Evolutionary conservation across 768 basidiomycete genomes (phyloP), one percentile per base, ranked within the genome.

Genomic region (Austroboletus eburneus): DNA sequence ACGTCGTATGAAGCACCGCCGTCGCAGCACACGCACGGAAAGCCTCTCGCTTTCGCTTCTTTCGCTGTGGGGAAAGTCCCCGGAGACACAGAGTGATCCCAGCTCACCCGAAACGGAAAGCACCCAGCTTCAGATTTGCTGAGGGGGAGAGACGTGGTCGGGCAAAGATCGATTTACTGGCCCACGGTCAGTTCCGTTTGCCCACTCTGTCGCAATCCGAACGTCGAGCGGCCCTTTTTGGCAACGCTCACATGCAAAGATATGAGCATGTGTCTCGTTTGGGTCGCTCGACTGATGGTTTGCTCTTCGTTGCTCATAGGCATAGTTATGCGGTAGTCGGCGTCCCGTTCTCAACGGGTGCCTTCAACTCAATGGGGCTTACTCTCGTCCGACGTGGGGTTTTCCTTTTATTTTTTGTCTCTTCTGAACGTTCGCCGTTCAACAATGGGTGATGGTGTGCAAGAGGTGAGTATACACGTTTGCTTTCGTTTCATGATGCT

Each of bases 11-110:
- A 87, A 87, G 85, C 80, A 86, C 80, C 85, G 87, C 80, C 69
- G 68, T 89, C 87, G 81, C 87, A 88, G 87, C 80, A 77, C 68
- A 76, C 87, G 72, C 65, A 86, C 87, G 75, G 78, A 72, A 72
- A 76, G 75, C 68, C 55, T 48, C 49, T 45, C 46, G 63, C 71
- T 74, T 73, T 74, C 69, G 51, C 45, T 46, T 52, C 74, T 70
- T 52, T 37, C 55, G 83, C 87, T 88, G 87, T 83, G 87, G 87
- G 87, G 85, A 88, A 89, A 88, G 87, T 88, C 87, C 84, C 87
- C 87, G 87, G 87, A 88, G 87, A 78, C 67, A 76, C 83, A 83
- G 85, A 86, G 80, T 61, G 49, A 58, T 58, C 69, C 75, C 66
- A 71, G 70, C 73, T 78, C 71, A 65, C 69, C 72, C 72, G 53